Evolutionary conservation across 73 alveolate species (phyloP), one percentile per base, ranked within the genome.

Genomic region (Paramecium bursaria): DNA sequence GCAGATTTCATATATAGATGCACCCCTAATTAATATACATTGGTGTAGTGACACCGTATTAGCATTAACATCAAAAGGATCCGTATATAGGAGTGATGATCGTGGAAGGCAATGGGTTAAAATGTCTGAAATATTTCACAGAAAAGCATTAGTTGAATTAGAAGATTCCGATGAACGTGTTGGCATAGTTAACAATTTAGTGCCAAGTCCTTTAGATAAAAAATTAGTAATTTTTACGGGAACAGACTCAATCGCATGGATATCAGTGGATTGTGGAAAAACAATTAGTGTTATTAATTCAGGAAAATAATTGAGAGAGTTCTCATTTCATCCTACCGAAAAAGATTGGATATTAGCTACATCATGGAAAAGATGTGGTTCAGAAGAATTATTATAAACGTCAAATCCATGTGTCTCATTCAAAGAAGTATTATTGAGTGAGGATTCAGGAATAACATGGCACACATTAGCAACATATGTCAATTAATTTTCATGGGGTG

Each of bases 401-500:
- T 53, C 50, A 31, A 67, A 25, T 5, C 82, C 82, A 3, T 67
- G 82, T 67, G 82, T 67, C 10, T 67, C 82, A 6, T 92, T 90
- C 51, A 75, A 90, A 73, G 95, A 90, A 73, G 87, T 92, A 14
- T 87, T 85, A 47, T 14, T 54, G 15, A 92, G 95, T 23, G 21
- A 85, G 17, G 97, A 92, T 51, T 49, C 92, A 52, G 97, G 98
- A 4, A 48, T 50, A 14, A 42, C 88, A 35, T 92, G 97, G 96
- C 75, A 85, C n/a, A 53, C 52, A 75, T 26, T 94, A 33, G 79
- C 86, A 33, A 87, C 79, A 13, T 92, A 94, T 61, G 99, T 95
- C 14, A 93, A 91, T 51, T 97, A 95, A 87, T 95, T 94, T 76
- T 87, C 93, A 15, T 95, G 98, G 99, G 97, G 94, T 3, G 87